Evolutionary conservation across 179 eudicot genomes (phyloP), one percentile per base, ranked within the genome.

Genomic region (Silene noctiflora): DNA sequence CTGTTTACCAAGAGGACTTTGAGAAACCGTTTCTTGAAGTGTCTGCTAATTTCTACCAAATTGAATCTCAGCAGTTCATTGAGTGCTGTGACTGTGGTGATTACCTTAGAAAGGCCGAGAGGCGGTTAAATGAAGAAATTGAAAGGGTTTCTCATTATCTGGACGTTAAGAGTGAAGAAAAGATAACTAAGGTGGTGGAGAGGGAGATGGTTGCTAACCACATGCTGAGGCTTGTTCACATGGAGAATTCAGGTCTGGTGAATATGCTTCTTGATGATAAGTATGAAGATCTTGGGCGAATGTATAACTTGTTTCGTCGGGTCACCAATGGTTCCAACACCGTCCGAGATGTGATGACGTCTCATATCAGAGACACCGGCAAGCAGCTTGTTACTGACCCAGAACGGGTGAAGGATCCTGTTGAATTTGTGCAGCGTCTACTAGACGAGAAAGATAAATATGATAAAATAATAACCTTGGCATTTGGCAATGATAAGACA

Each of bases 51-150:
- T 94, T 91, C 69, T 94, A 90, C 73, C 79, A 89, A 63, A 87
- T 76, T 62, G 98, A 93, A 72, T 93, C 98, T 39, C 98, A 93
- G 79, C 81, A 89, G 74, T 91, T 87, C 79, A 94, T 94, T 17
- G 98, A 90, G 81, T 84, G 87, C 73, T 90, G 96, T 82, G 98
- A 91, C 82, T 94, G 98, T 81, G 97, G 98, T 67, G 88, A 91
- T 60, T 91, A 91, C 80, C 62, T 94, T 70, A 90, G 90, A 81
- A 90, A 91, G 80, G 96, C 98, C 24, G 97, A 90, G 83, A 87
- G 84, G 75, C 97, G 98, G 67, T 81, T 94, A 48, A 89, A 86
- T 79, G 98, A 94, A 85, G 98, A 94, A 79, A 94, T 91, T 39
- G 98, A 94, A 74, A 86, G 97, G 80, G 97, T 94, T 29, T 89